Evolutionary conservation across 306 rosid genomes (phyloP), one percentile per base, ranked within the genome.

Genomic region (Rosa multiflora): DNA sequence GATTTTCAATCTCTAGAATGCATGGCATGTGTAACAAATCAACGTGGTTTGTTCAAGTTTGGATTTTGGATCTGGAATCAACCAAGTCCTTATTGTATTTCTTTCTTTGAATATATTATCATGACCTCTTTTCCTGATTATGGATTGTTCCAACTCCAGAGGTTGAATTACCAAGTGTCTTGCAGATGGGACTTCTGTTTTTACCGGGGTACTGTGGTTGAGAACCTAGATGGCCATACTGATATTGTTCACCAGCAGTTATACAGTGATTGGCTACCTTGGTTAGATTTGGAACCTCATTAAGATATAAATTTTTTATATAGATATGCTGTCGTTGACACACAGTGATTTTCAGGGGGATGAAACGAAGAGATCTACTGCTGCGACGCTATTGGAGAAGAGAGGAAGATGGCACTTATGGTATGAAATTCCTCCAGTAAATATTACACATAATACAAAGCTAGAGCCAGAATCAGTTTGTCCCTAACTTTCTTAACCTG

Each of bases 321-420:
- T 42, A 63, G 10, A 17, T 1, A 1, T 43, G 21, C 61, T 80
- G 83, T 82, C 76, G 42, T 77, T 86, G 78, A 87, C 77, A 78
- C 62, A 37, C 67, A n/a, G 37, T 82, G 15, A 20, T 83, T 68
- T 80, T 21, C 82, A 94, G 98, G 98, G 92, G 98, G 52, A 94
- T 90, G 97, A 82, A 81, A 74, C 86, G 86, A 70, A 78, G 98
- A 85, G 98, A 94, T 90, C 84, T 94, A 46, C 76, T 94, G 62
- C 6, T 94, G 77, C 80, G 87, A 21, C 97, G 98, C 52, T 94
- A 94, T 52, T 94, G 98, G 98, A 94, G 98, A 84, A 88, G 98
- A 78, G 97, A 94, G 80, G 97, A 94, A 17, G 97, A 92, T 87
- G 98, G 98, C 74, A 90, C 98, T 87, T 94, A 94, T 76, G 97